phyloP scores from a whole-genome alignment of 1,284 basidiomycete genomes.

The Vanrija pseudolonga region DNA sequence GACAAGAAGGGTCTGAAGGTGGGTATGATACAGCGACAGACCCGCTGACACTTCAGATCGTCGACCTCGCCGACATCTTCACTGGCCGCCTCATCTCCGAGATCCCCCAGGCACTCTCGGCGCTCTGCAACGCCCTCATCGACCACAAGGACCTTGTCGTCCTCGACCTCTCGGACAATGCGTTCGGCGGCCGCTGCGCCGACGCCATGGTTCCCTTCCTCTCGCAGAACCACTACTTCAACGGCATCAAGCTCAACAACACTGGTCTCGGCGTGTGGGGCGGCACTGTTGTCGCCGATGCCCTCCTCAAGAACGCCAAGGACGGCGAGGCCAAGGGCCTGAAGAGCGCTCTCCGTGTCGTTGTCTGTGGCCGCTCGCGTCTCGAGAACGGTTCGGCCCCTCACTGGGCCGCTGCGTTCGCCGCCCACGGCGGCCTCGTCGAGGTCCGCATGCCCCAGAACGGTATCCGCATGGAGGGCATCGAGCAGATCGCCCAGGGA shows the following conservation, averaged over 20 bases:
- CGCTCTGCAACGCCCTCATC: conserved; percentile 82
- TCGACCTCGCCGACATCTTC: conserved; percentile 96
- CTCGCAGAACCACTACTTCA: conserved; percentile 70
- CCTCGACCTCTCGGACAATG: conserved; percentile 92
- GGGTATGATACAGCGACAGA: conserved; percentile 8
- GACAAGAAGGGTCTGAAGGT: conserved; percentile 72
- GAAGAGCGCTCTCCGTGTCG: conserved; percentile 65
- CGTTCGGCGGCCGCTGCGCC: conserved; percentile 92
- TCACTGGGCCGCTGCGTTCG: conserved; percentile 83
- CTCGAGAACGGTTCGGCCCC: conserved; percentile 85
- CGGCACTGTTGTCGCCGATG: conserved; percentile 79
- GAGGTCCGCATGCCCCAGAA: conserved; percentile 96
- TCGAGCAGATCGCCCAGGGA: conserved; percentile 74
- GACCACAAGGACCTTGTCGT: conserved; percentile 75
- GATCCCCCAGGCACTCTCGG: conserved; percentile 84
- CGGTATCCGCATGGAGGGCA: conserved; percentile 91
- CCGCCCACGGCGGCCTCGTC: conserved; percentile 67
- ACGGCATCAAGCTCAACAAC: conserved; percentile 88
- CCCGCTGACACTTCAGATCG: conserved; percentile 60
- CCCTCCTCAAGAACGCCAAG: conserved; percentile 72
- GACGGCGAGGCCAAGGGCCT: conserved; percentile 65
- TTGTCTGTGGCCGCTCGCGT: conserved; percentile 92
- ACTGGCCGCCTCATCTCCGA: conserved; percentile 93
- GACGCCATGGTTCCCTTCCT: conserved; percentile 92
- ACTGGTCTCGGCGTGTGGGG: conserved; percentile 95